Base-by-base conservation (phyloP, 805 yeast genomes). In the Candida germanica region DNA sequence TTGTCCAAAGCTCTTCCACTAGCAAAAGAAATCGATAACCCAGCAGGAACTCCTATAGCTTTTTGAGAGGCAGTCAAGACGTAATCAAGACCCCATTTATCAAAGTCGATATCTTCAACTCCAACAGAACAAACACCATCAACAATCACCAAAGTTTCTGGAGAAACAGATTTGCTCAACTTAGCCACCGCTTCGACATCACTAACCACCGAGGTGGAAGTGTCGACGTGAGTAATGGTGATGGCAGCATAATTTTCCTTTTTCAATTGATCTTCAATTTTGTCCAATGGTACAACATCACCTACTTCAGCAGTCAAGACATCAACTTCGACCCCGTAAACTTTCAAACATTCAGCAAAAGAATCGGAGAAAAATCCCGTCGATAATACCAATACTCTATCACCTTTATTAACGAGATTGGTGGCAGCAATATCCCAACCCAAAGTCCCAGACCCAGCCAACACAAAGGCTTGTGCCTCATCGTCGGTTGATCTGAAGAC, bases 81-180 rank as follows among this genome's bases (percentile, higher is more conserved):
- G 49, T 72, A 87, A 64, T 91, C 98, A 36, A 91, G 61, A 4
- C 86, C 88, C 97, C 98, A 91, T 13, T 71, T 71, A 56, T 87
- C 91, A 56, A 91, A 91, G 51, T 85, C 79, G 45, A 91, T 67
- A 48, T 78, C 74, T 66, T 91, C 98, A 42, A 86, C 93, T 17
- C 84, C 98, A 42, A 89, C 77, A 6, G 97, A 87, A 64, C 98
- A 93, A 20, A 91, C 98, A 31, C 95, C 96, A 59, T 91, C 98
- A 26, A 91, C 95, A 34, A 87, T 66, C 36, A 91, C 71, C 43
- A 91, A 71, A 16, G 96, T 77, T 20, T 84, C 83, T 36, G 98
- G 97, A 3, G 87, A 75, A 2, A 71, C 63, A 44, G 64, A 54
- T 50, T 79, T 77, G 41, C 85, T 82, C n/a, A 80, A 47, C 35